These are phyloP conservation scores for Botryotinia calthae DNA, from an alignment of 2,329 filamentous ascomycete species.

Conservation along the genomic window DNA sequence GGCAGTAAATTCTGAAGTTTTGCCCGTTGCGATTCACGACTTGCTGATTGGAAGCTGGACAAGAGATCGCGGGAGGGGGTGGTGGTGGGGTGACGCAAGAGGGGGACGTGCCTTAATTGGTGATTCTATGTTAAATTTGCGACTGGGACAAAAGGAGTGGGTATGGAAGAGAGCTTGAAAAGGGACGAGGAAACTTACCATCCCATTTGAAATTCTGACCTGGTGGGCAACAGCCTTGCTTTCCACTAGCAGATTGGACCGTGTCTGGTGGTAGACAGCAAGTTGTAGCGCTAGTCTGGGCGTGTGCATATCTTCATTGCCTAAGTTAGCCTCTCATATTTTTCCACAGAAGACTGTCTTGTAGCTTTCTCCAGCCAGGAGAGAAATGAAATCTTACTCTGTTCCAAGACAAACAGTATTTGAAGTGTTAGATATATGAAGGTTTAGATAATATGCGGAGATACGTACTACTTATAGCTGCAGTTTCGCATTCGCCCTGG, in stretches of 20 bases:
- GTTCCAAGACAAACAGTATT: constrained; percentile 11
- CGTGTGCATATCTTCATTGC: not conserved
- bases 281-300: not conserved
- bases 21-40: constrained; percentile 7
- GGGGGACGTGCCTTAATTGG: not conserved
- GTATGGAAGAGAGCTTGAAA: not conserved
- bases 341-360: not conserved
- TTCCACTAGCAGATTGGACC: not conserved
- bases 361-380: not conserved
- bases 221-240: constrained; percentile 6
- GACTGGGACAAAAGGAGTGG: not conserved
- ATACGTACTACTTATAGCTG: not conserved
- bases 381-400: not conserved
- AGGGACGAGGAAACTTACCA: not conserved
- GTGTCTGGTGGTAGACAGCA: constrained; percentile 1
- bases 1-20: constrained; percentile 9
- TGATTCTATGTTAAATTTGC: not conserved
- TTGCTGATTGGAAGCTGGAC: constrained; percentile 11
- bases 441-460: not conserved
- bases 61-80: not conserved
- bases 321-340: not conserved
- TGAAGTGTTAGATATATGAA: not conserved
- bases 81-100: constrained; percentile 7
- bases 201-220: constrained; percentile 10
- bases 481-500: not conserved